These are phyloP conservation scores for Leptomonas pyrrhocoris DNA, from an alignment of 208 protist genomes.

Conservation along the genomic window DNA sequence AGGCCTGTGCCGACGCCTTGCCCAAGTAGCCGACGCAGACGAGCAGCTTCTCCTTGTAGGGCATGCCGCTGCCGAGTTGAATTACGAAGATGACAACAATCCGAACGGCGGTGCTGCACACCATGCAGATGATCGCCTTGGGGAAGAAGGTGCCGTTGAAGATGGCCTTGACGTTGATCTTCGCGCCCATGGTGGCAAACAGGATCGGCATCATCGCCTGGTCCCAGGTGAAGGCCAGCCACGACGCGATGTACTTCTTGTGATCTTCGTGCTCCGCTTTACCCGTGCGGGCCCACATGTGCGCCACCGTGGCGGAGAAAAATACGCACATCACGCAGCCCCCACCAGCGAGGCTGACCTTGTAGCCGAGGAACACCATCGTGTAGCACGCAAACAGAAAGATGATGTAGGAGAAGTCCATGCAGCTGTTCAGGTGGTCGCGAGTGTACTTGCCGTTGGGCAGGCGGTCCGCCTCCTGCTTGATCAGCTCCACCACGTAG, in stretches of 20 bases:
- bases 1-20: constrained; percentile 80
- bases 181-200: constrained; percentile 76
- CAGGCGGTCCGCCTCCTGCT: constrained; percentile 66
- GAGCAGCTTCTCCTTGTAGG: constrained; percentile 60
- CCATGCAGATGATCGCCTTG: constrained; percentile 66
- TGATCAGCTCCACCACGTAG: constrained; percentile 75
- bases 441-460: constrained; percentile 68
- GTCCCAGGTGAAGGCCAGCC: constrained; percentile 76
- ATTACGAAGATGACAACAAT: constrained; percentile 55
- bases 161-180: constrained; percentile 63
- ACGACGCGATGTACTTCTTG: constrained; percentile 67
- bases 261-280: constrained; percentile 62
- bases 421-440: constrained; percentile 57
- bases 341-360: constrained; percentile 60
- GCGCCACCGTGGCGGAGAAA: constrained; percentile 73
- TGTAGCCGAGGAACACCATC: constrained; percentile 78
- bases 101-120: constrained; percentile 60
- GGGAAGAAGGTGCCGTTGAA: constrained; percentile 76
- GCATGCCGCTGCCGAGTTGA: constrained; percentile 56
- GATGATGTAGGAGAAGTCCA: constrained; percentile 63
- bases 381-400: constrained; percentile 52
- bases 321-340: constrained; percentile 78
- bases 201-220: constrained; percentile 72
- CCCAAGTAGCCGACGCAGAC: constrained; percentile 74
- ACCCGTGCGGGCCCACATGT: constrained; percentile 60